Evolutionary conservation across 2,329 filamentous ascomycete genomes (phyloP).

Genomic region (Metarhizium rileyi): DNA sequence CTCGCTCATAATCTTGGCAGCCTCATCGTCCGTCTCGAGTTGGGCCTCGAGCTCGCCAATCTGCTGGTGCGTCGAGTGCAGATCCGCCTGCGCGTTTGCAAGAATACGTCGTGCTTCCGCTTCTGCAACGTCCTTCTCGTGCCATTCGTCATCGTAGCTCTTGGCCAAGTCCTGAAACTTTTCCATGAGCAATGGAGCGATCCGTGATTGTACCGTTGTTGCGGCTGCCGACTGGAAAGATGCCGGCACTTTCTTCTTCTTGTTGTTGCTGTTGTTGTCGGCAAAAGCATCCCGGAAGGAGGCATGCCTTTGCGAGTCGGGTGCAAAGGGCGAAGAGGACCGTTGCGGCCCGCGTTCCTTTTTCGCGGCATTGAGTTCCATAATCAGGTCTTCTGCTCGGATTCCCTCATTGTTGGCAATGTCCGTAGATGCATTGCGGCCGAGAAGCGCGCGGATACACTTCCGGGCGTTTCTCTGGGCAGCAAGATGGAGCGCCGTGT

Average conservation of each 20-base stretch:
- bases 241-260: constrained; percentile 30
- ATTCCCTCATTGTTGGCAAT: constrained; percentile 75
- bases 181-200: constrained; percentile 59
- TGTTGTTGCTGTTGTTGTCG: too few relatives aligned
- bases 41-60: constrained; percentile 46
- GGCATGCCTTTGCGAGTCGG: constrained; percentile 47
- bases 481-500: constrained; percentile 69
- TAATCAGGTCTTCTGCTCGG: constrained; percentile 76
- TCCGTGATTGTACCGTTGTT: constrained; percentile 58
- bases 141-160: constrained; percentile 65
- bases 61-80: constrained; percentile 49
- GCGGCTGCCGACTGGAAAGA: constrained; percentile 54
- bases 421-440: constrained; percentile 72
- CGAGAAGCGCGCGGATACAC: constrained; percentile 70
- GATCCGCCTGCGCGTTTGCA: constrained; percentile 57
- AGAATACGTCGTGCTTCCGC: constrained; percentile 58
- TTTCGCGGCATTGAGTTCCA: constrained; percentile 59
- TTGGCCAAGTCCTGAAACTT: constrained; percentile 62
- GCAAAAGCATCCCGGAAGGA: constrained; percentile 41
- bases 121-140: constrained; percentile 62
- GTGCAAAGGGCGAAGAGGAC: constrained; percentile 65
- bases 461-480: constrained; percentile 83
- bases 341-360: constrained; percentile 59
- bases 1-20: constrained; percentile 40
- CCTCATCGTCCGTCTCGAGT: constrained; percentile 45